Percentiles rank a stretch among this genome's conserved stretches.
Evolutionary conservation across 768 basidiomycete genomes (phyloP).

Genomic region (Ramaria rubella): DNA sequence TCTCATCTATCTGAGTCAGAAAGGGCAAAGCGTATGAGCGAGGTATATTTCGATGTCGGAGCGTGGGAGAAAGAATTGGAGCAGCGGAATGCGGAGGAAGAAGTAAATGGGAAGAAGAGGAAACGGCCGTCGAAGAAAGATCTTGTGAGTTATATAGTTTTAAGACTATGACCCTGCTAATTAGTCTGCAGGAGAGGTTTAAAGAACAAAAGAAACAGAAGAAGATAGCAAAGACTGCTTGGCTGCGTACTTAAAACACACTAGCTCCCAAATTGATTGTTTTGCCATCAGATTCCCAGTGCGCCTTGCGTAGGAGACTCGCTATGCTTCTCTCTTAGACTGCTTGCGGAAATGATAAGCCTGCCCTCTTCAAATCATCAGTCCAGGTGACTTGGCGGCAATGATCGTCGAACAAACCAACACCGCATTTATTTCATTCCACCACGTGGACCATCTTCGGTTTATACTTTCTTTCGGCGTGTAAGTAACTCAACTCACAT

Average conservation of each 20-base stretch:
- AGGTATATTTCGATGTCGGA: slow-evolving; percentile 81
- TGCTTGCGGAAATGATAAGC: no score
- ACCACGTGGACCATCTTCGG: no score
- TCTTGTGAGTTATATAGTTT: slow-evolving; percentile 45
- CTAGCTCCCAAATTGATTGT: neutral
- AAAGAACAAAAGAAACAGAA: slow-evolving; percentile 76
- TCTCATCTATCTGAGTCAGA: slow-evolving; percentile 75
- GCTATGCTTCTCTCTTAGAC: neutral
- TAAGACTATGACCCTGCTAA: slow-evolving; percentile 12
- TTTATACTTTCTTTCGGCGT: no score
- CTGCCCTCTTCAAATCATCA: no score
- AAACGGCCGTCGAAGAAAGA: slow-evolving; percentile 80
- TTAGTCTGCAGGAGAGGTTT: slow-evolving; percentile 58
- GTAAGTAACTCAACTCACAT: no score
- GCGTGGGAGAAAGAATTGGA: slow-evolving; percentile 72
- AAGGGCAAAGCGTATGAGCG: slow-evolving; percentile 78
- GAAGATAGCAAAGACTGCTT: slow-evolving; percentile 85
- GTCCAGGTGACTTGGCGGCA: no score
- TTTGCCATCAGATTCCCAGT: neutral
- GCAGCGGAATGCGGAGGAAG: slow-evolving; percentile 36
- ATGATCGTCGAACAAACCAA: no score
- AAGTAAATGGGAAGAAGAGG: slow-evolving; percentile 59
- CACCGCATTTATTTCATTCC: no score
- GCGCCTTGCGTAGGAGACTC: neutral
- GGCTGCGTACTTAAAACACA: slow-evolving; percentile 59